phyloP scores from a whole-genome alignment of 2,329 filamentous ascomycete species.

The Aspergillus luchuensis region DNA sequence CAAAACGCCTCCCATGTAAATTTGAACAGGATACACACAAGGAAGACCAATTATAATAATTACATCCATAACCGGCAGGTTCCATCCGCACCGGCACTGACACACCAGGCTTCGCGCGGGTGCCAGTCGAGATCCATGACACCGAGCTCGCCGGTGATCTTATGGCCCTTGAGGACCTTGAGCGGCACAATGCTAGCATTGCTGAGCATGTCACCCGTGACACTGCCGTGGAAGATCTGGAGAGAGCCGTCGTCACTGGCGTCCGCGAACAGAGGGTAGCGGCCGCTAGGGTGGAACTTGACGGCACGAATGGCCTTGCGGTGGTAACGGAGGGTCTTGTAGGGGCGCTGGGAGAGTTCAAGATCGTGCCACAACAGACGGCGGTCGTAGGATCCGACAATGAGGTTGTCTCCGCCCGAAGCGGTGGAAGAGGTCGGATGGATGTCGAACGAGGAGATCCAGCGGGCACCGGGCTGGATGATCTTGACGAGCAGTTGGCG shows the following conservation, averaged over 20 bases:
- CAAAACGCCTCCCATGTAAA: constrained; percentile 28
- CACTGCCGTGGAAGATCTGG: constrained; percentile 96
- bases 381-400: constrained; percentile 92
- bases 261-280: constrained; percentile 85
- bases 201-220: constrained; percentile 91
- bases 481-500: constrained; percentile 91
- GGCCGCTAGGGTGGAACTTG: constrained; percentile 76
- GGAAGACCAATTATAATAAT: constrained; percentile 26
- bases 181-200: constrained; percentile 95
- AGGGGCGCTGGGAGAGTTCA: constrained; percentile 84
- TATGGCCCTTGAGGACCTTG: constrained; percentile 90
- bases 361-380: constrained; percentile 95
- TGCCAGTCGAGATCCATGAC: constrained; percentile 97
- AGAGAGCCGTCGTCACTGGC: constrained; percentile 91
- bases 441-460: constrained; percentile 92
- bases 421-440: constrained; percentile 89
- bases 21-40: constrained; percentile 21
- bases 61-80: constrained; percentile 86
- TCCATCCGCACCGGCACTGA: constrained; percentile 91
- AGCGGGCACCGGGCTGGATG: constrained; percentile 86
- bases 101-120: constrained; percentile 87
- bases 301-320: constrained; percentile 86
- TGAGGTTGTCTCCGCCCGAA: constrained; percentile 86
- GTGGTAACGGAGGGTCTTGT: constrained; percentile 97
- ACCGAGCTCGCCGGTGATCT: constrained; percentile 79